These are phyloP conservation scores for Prinsepia uniflora DNA, from an alignment of 306 rosid species.

Conservation along the genomic window DNA sequence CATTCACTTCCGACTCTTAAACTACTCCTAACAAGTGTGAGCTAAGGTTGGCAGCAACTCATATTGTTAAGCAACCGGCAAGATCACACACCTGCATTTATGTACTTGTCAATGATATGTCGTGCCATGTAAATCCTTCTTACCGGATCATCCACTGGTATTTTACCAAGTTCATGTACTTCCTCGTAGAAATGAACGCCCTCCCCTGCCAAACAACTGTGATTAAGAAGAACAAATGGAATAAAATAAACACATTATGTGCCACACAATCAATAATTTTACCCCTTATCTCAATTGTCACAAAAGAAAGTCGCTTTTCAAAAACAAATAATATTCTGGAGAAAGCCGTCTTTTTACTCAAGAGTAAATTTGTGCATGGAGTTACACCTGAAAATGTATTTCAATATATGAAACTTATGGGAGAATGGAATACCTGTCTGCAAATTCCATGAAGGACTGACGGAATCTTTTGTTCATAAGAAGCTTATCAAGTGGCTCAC, in stretches of 20 bases:
- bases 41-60: neutral
- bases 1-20: neutral
- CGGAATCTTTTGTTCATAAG: constrained; percentile 76
- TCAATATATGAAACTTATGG: constrained; percentile 12
- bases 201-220: constrained; percentile 99
- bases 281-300: constrained; percentile 5
- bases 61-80: neutral
- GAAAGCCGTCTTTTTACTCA: constrained; percentile 2
- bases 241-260: constrained; percentile 8
- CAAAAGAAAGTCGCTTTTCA: neutral
- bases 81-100: constrained; percentile 58
- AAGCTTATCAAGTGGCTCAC: constrained; percentile 81
- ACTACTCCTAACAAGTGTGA: neutral
- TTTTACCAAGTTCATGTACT: constrained; percentile 78
- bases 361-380: neutral
- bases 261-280: neutral
- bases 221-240: constrained; percentile 25
- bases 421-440: constrained; percentile 64
- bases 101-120: constrained; percentile 89
- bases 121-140: constrained; percentile 95
- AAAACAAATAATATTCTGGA: neutral
- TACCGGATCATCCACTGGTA: constrained; percentile 69
- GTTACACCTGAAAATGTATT: neutral
- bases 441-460: constrained; percentile 88
- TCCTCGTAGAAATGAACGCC: constrained; percentile 85